Base-by-base conservation (phyloP, 2,329 filamentous ascomycete species). In the Colletotrichum orchidophilum region DNA sequence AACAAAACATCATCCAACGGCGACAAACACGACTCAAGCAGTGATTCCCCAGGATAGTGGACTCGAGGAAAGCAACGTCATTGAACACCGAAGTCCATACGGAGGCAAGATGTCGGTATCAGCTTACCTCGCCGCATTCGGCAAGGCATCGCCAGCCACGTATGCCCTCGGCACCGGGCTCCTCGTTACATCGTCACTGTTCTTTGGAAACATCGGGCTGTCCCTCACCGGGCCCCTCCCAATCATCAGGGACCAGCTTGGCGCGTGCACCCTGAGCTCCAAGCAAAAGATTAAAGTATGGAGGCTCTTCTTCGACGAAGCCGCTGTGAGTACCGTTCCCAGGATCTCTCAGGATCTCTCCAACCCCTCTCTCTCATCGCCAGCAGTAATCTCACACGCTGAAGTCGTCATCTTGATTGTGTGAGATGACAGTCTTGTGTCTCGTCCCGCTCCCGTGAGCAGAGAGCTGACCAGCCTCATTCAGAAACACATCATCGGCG, bases 161-260 rank as follows among this genome's bases (percentile, higher is more conserved):
- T 61, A 31, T 21, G 58, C 58, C 5, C 58, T 61, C 58, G 58
- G 58, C 42, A 46, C 42, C 58, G 58, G 58, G 4, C 58, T 61
- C 58, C 7, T 61, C 27, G 58, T 61, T 29, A 61, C 58, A 26
- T 61, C 58, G 50, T 61, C 58, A 15, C 58, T 61, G 26, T 15
- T 61, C 26, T 61, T 61, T 21, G 58, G 58, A 13, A 61, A 61
- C 27, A 21, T 61, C 58, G 58, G 58, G 4, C 58, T 61, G n/a
- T 24, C 35, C 11, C 58, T 61, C 27, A 49, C 42, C 3, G 58
- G 58, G 42, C 58, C 58, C 6, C 58, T 61, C n/a, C 58, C 58
- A 11, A 61, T 61, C 58, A 49, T 61, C 26, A 61, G 42, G n/a
- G 58, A 61, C n/a, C 58, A 61, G 11, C 58, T 61, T n/a, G 58